A percentile compares a stretch with the other conserved stretches of the same genome.
Evolutionary conservation across 2,329 filamentous ascomycete genomes (phyloP).

Genomic region (Exophiala phaeomuriformis): DNA sequence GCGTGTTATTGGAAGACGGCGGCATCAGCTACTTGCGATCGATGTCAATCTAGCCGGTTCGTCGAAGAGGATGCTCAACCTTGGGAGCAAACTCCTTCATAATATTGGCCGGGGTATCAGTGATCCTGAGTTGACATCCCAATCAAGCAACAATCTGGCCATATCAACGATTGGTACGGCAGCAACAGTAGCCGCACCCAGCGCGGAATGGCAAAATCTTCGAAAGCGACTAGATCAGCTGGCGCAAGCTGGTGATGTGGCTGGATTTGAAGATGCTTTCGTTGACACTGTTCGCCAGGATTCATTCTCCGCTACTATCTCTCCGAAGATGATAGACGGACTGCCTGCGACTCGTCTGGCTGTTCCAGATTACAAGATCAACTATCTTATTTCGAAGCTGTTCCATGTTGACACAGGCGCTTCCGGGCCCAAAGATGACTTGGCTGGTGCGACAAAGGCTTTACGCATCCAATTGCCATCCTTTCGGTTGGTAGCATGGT

Average conservation of each 20-base stretch:
- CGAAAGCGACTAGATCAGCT: slow-evolving; percentile 31
- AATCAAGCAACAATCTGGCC: not conserved
- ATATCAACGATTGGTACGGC: slow-evolving; percentile 19
- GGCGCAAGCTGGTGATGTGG: slow-evolving; percentile 14
- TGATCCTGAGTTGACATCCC: not conserved
- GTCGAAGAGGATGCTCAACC: slow-evolving; percentile 25
- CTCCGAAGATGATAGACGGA: slow-evolving; percentile 4
- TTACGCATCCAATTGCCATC: slow-evolving; percentile 29
- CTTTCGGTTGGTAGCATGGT: slow-evolving; percentile 36
- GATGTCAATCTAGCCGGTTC: slow-evolving; percentile 32
- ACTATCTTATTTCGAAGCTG: slow-evolving; percentile 24
- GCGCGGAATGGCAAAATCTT: slow-evolving; percentile 6
- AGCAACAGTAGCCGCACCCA: slow-evolving; percentile 20
- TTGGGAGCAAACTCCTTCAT: slow-evolving; percentile 17
- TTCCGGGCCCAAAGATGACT: slow-evolving; percentile 21
- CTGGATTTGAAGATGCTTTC: slow-evolving; percentile 20
- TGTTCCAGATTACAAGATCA: slow-evolving; percentile 12
- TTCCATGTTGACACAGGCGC: slow-evolving; percentile 13
- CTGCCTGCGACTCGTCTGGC: slow-evolving; percentile 5
- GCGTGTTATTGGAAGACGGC: slow-evolving; percentile 37
- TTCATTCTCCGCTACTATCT: not conserved
- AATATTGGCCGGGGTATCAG: slow-evolving; percentile 19
- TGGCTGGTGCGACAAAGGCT: slow-evolving; percentile 23
- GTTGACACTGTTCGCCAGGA: slow-evolving; percentile 5
- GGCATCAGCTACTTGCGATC: slow-evolving; percentile 39